Base-by-base conservation (phyloP, 1,284 basidiomycete genomes). In the Leccinum holopus region DNA sequence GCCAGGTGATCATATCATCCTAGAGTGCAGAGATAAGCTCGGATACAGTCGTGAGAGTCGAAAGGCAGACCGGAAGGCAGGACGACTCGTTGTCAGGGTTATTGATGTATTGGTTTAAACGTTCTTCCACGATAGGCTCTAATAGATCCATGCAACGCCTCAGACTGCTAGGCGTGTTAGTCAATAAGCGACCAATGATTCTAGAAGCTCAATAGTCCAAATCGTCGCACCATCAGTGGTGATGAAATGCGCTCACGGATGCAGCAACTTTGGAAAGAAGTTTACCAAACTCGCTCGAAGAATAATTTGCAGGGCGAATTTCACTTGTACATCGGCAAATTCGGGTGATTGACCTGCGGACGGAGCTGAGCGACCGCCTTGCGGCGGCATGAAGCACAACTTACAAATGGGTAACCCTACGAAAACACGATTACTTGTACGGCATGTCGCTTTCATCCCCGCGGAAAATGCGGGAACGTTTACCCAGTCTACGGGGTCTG, bases 1-100 rank as follows among this genome's bases (percentile, higher is more conserved):
- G 68, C 81, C 81, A 82, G 25, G 75, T 74, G 10, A 83, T 69
- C 72, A 81, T 67, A 67, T 82, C 80, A 55, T 77, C 77, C 79
- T 81, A 57, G n/a, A 59, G n/a, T 47, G 21, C 52, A 55, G 37
- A 58, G 37, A 41, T 63, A 16, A 66, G 67, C 53, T 59, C 49
- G 25, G 47, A 51, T 59, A 55, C 49, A 10, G 55, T 58, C 14
- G 62, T 63, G 39, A 53, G 58, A 71, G 63, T 5, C 59, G 51
- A 39, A 64, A 55, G 56, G 66, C 63, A 58, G 54, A 76, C 75
- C 57, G 75, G 75, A 55, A 68, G 62, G 57, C 28, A 61, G 33
- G 44, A 41, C 25, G 32, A 52, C 4, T 62, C 64, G 25, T 69
- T 53, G 55, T 65, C 62, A 56, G 52, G 60, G 47, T 52, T 52